These are phyloP conservation scores for Irpex sp. DNA, from an alignment of 1,284 basidiomycete species.

Conservation along the genomic window DNA sequence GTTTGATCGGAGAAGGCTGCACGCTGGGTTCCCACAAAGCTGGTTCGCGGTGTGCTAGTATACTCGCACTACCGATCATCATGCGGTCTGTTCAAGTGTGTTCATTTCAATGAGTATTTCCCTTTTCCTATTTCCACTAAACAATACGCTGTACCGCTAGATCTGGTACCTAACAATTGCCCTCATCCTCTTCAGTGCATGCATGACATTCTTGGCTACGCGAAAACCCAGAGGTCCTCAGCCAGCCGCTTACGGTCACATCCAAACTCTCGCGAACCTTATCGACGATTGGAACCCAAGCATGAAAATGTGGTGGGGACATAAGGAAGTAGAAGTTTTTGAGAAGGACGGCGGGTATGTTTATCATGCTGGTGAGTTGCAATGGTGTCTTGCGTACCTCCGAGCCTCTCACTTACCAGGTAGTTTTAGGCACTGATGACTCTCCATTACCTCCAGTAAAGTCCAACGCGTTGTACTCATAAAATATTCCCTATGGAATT, in stretches of 20 bases:
- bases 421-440: too few relatives aligned
- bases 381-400: too few relatives aligned
- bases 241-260: background rate
- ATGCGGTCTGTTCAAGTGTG: background rate
- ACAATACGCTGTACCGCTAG: background rate
- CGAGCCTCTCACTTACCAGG: too few relatives aligned
- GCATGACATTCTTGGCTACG: background rate
- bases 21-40: background rate
- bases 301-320: background rate
- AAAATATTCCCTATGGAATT: too few relatives aligned
- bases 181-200: background rate
- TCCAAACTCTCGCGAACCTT: background rate
- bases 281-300: background rate
- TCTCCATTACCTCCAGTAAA: too few relatives aligned
- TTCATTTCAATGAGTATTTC: background rate
- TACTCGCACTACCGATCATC: background rate
- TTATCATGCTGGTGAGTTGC: background rate
- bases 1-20: background rate
- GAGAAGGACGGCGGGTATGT: background rate
- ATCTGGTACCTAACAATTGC: background rate
- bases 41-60: background rate
- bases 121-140: too few relatives aligned
- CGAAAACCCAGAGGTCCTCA: background rate
- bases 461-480: too few relatives aligned
- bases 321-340: background rate